A percentile compares a stretch with the other conserved stretches of the same genome.
Evolutionary conservation across 148 eudicot genomes (phyloP).

Genomic region (Heliamphora exappendiculata): DNA sequence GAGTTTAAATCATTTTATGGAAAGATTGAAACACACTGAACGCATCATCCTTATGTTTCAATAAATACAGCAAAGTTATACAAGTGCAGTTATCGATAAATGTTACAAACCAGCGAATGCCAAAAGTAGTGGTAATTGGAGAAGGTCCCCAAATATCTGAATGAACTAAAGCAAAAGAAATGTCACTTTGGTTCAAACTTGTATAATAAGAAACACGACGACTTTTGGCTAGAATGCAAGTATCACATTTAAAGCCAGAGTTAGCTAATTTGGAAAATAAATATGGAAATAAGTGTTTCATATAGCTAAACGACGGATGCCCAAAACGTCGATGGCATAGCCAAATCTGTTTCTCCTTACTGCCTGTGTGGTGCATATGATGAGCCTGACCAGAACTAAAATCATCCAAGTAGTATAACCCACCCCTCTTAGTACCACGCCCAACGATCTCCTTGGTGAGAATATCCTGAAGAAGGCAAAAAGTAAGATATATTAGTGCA

Average conservation of each 20-base stretch:
- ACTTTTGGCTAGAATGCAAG: not conserved
- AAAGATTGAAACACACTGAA: not conserved
- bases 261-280: not conserved
- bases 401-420: no score
- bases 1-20: not conserved
- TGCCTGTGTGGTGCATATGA: not conserved
- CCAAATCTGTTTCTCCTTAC: not conserved
- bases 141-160: no score
- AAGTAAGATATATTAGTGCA: no score
- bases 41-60: not conserved
- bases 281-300: not conserved
- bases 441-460: no score
- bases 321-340: not conserved
- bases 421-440: no score
- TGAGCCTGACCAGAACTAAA: no score
- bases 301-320: not conserved
- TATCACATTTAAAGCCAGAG: not conserved
- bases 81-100: not conserved
- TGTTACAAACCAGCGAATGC: not conserved
- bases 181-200: not conserved
- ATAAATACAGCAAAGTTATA: not conserved
- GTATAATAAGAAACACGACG: not conserved
- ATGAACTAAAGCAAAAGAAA: not conserved
- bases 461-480: no score
- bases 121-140: not conserved